Base-by-base conservation (phyloP, 768 basidiomycete species). In the Calocybe indica region DNA sequence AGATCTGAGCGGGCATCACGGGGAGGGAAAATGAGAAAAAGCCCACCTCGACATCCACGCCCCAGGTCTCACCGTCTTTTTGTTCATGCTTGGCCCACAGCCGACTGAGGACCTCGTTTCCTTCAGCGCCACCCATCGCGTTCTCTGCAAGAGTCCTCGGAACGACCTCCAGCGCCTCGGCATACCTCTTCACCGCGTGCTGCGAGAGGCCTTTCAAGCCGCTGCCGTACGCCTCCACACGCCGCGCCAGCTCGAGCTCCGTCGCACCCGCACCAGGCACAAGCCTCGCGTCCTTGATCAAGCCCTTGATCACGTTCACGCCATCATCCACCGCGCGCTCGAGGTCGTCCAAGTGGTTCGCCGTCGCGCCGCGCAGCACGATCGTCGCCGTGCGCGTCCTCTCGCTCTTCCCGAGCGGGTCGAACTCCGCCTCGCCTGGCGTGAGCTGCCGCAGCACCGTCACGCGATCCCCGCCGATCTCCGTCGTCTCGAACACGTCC, bases 291-390 rank as follows among this genome's bases (percentile, higher is more conserved):
- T 99, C 95, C 63, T 94, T 93, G 59, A 99, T 67, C 53, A 99
- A 65, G 29, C 87, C 78, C 67, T 97, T 93, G 70, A 99, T 88
- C 37, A 95, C 95, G 67, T 90, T 93, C 53, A 94, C 92, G 28
- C 95, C 96, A 58, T 98, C 94, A 62, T 98, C 96, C 40, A 99
- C 75, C 29, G 95, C 93, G 28, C 96, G 80, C 66, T 99, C 95
- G 32, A 99, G 79, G 63, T 98, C 96, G 60, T 99, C 96, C 41
- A 98, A 68, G 54, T 84, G 84, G 69, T 97, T 97, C 42, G 88
- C 79, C 1, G 96, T 99, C 31, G 96, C 95, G 1, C 96, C 96
- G 10, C 96, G 82, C 37, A 99, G 72, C 13, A 99, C 91, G 64
- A 99, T 88, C 11, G 95, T 99, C 29, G 96, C 87, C 36, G 92